Conservation (phyloP, 495 filamentous ascomycete genomes). For the Aspergillus kassunensis region DNA sequence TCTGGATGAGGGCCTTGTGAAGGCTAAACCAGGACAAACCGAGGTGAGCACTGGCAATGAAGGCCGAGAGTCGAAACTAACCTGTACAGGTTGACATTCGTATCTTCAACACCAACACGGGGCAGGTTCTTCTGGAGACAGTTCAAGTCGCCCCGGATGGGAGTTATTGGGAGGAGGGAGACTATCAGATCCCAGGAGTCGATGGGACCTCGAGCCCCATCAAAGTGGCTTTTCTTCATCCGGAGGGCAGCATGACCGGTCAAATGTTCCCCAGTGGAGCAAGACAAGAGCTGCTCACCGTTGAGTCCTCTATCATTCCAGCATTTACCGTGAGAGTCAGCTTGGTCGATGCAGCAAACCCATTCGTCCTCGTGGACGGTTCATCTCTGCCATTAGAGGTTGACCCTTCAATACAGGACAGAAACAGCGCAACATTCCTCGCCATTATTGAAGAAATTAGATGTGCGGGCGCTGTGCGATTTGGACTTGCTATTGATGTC, state of each 20-base stretch:
- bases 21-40: background rate
- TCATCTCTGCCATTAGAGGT: slow-evolving; percentile 15
- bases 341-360: slow-evolving; percentile 31
- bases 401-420: too few species aligned
- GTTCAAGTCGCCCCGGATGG: slow-evolving; percentile 21
- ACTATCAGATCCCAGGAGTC: slow-evolving; percentile 26
- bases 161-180: slow-evolving; percentile 23
- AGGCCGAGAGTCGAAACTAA: background rate
- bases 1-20: slow-evolving; percentile 28
- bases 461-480: slow-evolving; percentile 22
- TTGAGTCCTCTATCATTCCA: slow-evolving; percentile 4
- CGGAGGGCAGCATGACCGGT: slow-evolving; percentile 31
- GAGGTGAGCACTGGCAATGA: background rate
- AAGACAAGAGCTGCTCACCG: background rate
- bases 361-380: slow-evolving; percentile 33
- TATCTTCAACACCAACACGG: slow-evolving; percentile 32
- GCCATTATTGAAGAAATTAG: slow-evolving; percentile 26
- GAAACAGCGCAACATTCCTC: background rate
- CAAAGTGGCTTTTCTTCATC: slow-evolving; percentile 26
- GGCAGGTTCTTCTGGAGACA: slow-evolving; percentile 23
- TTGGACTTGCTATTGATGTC: slow-evolving; percentile 22
- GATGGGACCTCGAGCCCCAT: slow-evolving; percentile 23
- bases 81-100: slow-evolving; percentile 24
- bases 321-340: slow-evolving; percentile 19
- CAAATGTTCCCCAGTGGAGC: slow-evolving; percentile 23